phyloP scores from a whole-genome alignment of 2,329 filamentous ascomycete species.

The Rasamsonia emersonii region DNA sequence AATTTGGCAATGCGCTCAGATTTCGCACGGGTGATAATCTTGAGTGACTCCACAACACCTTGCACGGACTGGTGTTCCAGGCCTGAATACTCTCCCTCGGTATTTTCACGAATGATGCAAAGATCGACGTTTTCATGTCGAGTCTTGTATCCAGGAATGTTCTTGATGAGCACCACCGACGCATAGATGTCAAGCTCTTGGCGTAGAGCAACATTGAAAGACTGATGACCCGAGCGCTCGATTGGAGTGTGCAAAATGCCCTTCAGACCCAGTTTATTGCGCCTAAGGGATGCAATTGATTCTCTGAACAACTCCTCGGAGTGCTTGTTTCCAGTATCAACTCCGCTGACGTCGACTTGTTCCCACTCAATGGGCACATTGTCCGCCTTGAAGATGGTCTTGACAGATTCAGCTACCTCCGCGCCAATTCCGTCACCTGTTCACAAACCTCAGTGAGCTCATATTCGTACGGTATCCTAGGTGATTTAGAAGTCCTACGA shows the following conservation, averaged over 20 bases:
- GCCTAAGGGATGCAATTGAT: slow-evolving; percentile 87
- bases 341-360: slow-evolving; percentile 89
- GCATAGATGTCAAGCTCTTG: slow-evolving; percentile 99
- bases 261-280: slow-evolving; percentile 98
- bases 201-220: slow-evolving; percentile 98
- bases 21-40: slow-evolving; percentile 99
- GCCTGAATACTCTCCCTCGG: slow-evolving; percentile 98
- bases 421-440: slow-evolving; percentile 88
- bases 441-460: slow-evolving; percentile 6
- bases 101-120: slow-evolving; percentile 99
- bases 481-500: slow-evolving; percentile 15
- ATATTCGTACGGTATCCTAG: too few relatives aligned
- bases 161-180: slow-evolving; percentile 96
- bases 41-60: slow-evolving; percentile 96
- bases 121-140: slow-evolving; percentile 96
- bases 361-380: slow-evolving; percentile 99
- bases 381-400: slow-evolving; percentile 99
- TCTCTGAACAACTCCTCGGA: slow-evolving; percentile 94
- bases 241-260: slow-evolving; percentile 97
- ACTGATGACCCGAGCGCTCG: slow-evolving; percentile 93
- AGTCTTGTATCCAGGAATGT: slow-evolving; percentile 96
- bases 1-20: slow-evolving; percentile 99
- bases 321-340: slow-evolving; percentile 75
- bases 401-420: slow-evolving; percentile 95
- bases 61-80: slow-evolving; percentile 96